Conservation (phyloP, 768 basidiomycete species). For the Lactifluus hygrophoroides region DNA sequence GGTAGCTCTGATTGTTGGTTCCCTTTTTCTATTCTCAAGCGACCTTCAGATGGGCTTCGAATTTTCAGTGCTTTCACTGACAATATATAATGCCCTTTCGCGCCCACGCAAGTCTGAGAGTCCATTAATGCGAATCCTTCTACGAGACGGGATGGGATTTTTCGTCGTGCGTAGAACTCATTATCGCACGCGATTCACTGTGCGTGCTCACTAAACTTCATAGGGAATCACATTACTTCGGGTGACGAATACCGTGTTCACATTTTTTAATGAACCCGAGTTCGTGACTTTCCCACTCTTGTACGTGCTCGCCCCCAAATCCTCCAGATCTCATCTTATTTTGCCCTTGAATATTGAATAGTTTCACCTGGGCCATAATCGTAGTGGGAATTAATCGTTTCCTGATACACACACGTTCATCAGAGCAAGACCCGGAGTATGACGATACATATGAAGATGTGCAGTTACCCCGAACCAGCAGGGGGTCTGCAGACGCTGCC, state of each 20-base stretch:
- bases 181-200: neutral
- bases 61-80: slow-evolving; percentile 27
- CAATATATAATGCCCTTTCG: slow-evolving; percentile 30
- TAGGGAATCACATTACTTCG: neutral
- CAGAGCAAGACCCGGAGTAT: neutral
- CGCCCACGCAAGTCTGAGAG: slow-evolving; percentile 26
- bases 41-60: slow-evolving; percentile 29
- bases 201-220: neutral
- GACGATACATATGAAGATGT: neutral
- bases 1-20: neutral
- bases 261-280: neutral
- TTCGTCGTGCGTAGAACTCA: slow-evolving; percentile 27
- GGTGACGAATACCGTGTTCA: neutral
- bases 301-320: neutral
- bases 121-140: slow-evolving; percentile 26
- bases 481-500: no score
- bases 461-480: no score
- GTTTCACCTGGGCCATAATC: slow-evolving; percentile 5
- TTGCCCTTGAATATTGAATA: neutral
- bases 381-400: neutral
- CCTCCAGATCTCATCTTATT: neutral
- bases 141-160: slow-evolving; percentile 30
- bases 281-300: neutral
- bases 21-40: neutral
- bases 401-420: slow-evolving; percentile 3